Conservation (phyloP, 331 rosid genomes). For the Telfairia occidentalis region DNA sequence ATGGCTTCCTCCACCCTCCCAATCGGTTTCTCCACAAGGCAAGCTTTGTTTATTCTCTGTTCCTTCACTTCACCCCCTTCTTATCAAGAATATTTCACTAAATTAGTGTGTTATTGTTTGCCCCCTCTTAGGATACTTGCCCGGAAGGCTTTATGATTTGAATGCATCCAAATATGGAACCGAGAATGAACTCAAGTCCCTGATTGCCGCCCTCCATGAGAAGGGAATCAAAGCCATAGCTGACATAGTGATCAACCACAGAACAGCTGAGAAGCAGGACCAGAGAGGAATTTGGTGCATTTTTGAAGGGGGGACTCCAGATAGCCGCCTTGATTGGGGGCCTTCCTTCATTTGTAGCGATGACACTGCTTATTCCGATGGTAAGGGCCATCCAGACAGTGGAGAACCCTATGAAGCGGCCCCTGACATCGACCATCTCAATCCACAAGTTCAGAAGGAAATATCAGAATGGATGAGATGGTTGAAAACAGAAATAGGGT, state of each 20-base stretch:
- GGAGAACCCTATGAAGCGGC: conserved; percentile 29
- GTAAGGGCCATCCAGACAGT: conserved; percentile 60
- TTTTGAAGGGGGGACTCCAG: conserved; percentile 76
- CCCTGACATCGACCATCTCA: conserved; percentile 78
- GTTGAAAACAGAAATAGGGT: conserved; percentile 70
- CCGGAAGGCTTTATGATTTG: conserved; percentile 84
- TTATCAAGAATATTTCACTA: neutral
- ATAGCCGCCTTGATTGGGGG: conserved; percentile 68
- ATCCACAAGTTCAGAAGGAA: conserved; percentile 52
- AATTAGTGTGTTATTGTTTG: neutral
- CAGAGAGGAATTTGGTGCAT: conserved; percentile 59
- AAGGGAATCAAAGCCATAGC: conserved; percentile 55
- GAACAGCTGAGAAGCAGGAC: conserved; percentile 71
- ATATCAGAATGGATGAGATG: conserved; percentile 76
- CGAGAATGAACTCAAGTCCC: conserved; percentile 46
- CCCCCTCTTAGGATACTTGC: conserved; percentile 47
- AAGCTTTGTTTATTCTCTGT: neutral
- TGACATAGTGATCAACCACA: conserved; percentile 84
- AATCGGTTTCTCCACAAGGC: conserved; percentile 50
- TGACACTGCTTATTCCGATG: conserved; percentile 57
- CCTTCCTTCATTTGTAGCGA: conserved; percentile 60
- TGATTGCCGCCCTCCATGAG: conserved; percentile 29
- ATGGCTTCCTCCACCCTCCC: conserved; percentile 96
- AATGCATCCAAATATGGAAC: conserved; percentile 57
- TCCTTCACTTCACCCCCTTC: neutral